Base-by-base conservation (phyloP, 352 stramenopile species). In the Phytophthora lateralis region DNA sequence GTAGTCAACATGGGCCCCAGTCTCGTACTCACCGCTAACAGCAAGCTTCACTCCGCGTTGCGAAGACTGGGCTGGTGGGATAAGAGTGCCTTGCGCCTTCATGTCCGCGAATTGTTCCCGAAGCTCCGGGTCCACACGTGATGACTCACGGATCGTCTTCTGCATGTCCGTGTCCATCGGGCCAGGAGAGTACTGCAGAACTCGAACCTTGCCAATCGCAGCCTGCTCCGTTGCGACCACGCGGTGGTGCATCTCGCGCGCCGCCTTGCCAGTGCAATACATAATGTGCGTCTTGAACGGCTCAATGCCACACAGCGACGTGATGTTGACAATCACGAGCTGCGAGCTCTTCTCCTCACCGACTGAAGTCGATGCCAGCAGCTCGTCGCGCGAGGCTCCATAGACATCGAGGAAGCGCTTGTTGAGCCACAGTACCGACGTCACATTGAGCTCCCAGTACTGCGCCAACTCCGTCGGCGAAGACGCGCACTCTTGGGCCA, bases 131-230 rank as follows among this genome's bases (percentile, higher is more conserved):
- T 81, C 66, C 21, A 90, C 74, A 7, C 24, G 41, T 4, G 71
- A 42, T 8, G 73, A 85, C 45, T 88, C 78, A 18, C 84, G 84
- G 38, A 93, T 78, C n/a, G 63, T 76, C 34, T 64, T 46, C 57
- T 93, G 78, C 88, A 97, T 97, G 54, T 82, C 80, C 39, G 87
- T 96, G 61, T 96, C 80, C 81, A 97, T 91, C 0, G 88, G 82
- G 17, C 90, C 90, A 0, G 89, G 89, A 39, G 89, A 89, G 55
- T 97, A 97, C 70, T 81, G 92, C 12, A 97, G 74, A 37, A 92
- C 75, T 17, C 77, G 79, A 11, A 91, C 58, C 29, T 68, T 76
- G 11, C 49, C 64, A 6, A 1, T 12, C 0, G 29, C n/a, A 10
- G 46, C 68, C 51, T 93, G 80, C 55, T 95, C 88, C 20, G 71